Evolutionary conservation across 257 asterid genomes (phyloP), one percentile per base, ranked within the genome.

Genomic region (Nicotiana tabacum): DNA sequence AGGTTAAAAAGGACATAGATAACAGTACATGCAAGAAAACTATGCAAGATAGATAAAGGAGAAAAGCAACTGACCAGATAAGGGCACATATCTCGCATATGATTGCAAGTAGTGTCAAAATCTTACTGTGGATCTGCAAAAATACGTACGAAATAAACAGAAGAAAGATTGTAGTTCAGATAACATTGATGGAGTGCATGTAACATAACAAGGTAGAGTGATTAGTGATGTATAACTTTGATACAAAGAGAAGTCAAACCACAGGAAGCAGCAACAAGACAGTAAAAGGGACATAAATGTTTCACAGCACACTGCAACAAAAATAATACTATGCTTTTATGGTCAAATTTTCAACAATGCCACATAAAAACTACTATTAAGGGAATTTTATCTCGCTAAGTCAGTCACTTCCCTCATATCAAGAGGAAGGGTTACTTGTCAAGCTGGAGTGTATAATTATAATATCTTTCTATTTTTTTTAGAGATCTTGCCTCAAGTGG

Each of bases 71-170:
- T 87, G 85, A 94, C 99, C 99, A 96, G 81, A 92, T 24, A 81
- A 96, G 97, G 81, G 98, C 98, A 86, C 94, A 91, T n/a, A 94
- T 90, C 83, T 94, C 98, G 77, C 94, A 90, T 84, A 94, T 85
- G 85, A 93, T 89, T 76, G 98, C 98, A 81, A 96, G 85, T 77
- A 96, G 27, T 6, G 99, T 93, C 62, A 96, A 90, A 85, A 96
- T 84, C 93, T 90, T 94, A 85, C 94, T 94, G 89, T 96, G 99
- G 83, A 96, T 90, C 99, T 96, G 98, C 87, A 91, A 86, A 67
- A 62, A 48, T 13, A 74, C 9, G 5, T 74, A 48, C 15, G 27
- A 9, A 15, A 74, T 24, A 51, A 74, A 15, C 27, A 27, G 3
- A 72, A 46, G 43, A 48, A 27, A 74, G 9, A 15, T 48, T 27